Conservation (phyloP, 495 filamentous ascomycete genomes). For the Aeminium ludgeri region DNA sequence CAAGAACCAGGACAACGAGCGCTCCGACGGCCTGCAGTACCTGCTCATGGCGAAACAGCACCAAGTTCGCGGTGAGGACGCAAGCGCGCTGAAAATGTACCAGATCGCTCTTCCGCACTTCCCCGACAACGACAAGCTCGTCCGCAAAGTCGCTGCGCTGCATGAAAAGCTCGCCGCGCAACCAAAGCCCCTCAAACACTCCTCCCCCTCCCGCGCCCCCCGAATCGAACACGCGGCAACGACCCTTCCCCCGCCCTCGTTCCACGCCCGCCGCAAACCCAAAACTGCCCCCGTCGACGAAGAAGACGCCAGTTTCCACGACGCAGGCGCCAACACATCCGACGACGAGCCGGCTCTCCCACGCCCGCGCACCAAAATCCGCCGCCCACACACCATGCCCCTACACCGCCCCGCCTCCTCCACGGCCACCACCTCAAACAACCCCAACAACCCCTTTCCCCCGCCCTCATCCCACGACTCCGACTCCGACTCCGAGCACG, state of each 20-base stretch:
- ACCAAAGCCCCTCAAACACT: too few relatives aligned
- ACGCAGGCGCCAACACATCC: slow-evolving; percentile 2
- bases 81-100: slow-evolving; percentile 69
- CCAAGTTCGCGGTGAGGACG: slow-evolving; percentile 61
- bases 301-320: slow-evolving; percentile 28
- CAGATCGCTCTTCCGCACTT: slow-evolving; percentile 71
- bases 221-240: too few relatives aligned
- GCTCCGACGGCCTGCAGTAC: slow-evolving; percentile 66
- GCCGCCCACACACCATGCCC: slow-evolving; percentile 19
- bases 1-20: slow-evolving; percentile 44
- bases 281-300: too few relatives aligned
- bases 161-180: slow-evolving; percentile 40
- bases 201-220: not conserved
- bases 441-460: slow-evolving; percentile 18
- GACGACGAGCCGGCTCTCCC: slow-evolving; percentile 25
- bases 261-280: too few relatives aligned
- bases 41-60: slow-evolving; percentile 86
- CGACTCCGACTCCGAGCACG: slow-evolving; percentile 8
- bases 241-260: too few relatives aligned
- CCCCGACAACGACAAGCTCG: slow-evolving; percentile 67
- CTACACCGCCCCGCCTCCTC: slow-evolving; percentile 10
- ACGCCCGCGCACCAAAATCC: slow-evolving; percentile 27
- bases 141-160: slow-evolving; percentile 56
- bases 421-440: slow-evolving; percentile 15
- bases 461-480: slow-evolving; percentile 13